Conservation (phyloP, 2,329 filamentous ascomycete species). For the Cladophialophora chaetospira region DNA sequence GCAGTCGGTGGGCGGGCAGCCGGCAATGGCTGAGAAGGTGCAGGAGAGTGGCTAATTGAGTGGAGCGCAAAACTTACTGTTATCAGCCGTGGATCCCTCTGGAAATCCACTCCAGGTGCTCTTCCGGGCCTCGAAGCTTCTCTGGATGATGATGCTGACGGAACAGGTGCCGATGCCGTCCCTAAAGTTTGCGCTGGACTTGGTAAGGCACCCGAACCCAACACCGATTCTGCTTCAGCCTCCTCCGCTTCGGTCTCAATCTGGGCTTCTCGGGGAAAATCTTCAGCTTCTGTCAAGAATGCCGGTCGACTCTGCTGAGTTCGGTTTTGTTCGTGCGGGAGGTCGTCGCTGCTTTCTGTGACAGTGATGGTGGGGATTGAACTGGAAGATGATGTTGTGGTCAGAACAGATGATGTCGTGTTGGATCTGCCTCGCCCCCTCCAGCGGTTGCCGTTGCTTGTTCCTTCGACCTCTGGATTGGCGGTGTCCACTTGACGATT, state of each 20-base stretch:
- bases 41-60: slow-evolving; percentile 1
- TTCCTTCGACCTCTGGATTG: no score
- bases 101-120: slow-evolving; percentile 15
- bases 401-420: slow-evolving; percentile 3
- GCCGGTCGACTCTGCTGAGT: neutral
- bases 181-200: neutral
- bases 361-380: slow-evolving; percentile 9
- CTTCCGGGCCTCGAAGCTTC: no score
- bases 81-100: slow-evolving; percentile 23
- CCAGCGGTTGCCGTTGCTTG: neutral
- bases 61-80: slow-evolving; percentile 17
- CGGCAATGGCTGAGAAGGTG: no score
- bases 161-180: slow-evolving; percentile 13
- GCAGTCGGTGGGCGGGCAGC: neutral
- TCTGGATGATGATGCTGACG: slow-evolving; percentile 9
- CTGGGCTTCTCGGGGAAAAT: neutral
- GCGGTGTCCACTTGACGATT: no score
- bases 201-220: neutral
- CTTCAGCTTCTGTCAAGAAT: neutral
- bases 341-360: neutral
- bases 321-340: neutral
- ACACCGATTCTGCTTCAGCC: neutral
- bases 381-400: slow-evolving; percentile 6
- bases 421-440: slow-evolving; percentile 5
- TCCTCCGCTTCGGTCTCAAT: neutral